phyloP scores from a whole-genome alignment of 2,329 filamentous ascomycete species.

The Saccharata proteae region DNA sequence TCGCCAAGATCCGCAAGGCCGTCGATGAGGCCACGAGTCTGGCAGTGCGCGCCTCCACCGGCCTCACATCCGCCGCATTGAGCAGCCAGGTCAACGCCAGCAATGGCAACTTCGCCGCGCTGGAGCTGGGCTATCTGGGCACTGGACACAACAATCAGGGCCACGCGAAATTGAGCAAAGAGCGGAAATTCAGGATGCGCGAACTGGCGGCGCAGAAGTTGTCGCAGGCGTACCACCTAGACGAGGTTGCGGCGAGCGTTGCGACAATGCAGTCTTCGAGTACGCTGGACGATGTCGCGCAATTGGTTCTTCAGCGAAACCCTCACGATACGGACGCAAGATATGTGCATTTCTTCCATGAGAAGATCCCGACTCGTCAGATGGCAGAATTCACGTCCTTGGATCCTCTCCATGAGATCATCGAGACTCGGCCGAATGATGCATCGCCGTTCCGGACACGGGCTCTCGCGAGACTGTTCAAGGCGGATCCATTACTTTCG shows the following conservation, averaged over 20 bases:
- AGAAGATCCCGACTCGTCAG: slow-evolving; percentile 70
- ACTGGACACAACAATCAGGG: slow-evolving; percentile 41
- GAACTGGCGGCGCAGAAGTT: slow-evolving; percentile 71
- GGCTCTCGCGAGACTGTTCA: slow-evolving; percentile 63
- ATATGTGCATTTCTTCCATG: slow-evolving; percentile 88
- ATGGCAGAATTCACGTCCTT: slow-evolving; percentile 61
- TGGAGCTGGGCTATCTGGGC: slow-evolving; percentile 44
- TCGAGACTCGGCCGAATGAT: slow-evolving; percentile 50
- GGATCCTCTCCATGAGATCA: slow-evolving; percentile 54
- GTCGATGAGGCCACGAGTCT: slow-evolving; percentile 72
- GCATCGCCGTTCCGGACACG: slow-evolving; percentile 58
- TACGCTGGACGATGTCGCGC: slow-evolving; percentile 63
- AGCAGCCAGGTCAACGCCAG: slow-evolving; percentile 41
- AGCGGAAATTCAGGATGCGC: slow-evolving; percentile 66
- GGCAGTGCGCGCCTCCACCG: slow-evolving; percentile 64
- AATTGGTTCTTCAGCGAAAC: slow-evolving; percentile 58
- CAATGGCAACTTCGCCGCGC: slow-evolving; percentile 40
- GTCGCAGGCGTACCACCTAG: slow-evolving; percentile 62
- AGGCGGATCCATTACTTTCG: slow-evolving; percentile 59
- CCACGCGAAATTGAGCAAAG: slow-evolving; percentile 54
- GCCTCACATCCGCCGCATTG: slow-evolving; percentile 53
- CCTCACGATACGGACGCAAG: slow-evolving; percentile 60
- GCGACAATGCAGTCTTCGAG: slow-evolving; percentile 74
- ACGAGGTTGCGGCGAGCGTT: slow-evolving; percentile 74
- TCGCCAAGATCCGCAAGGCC: slow-evolving; percentile 67